A percentile compares a stretch with the other conserved stretches of the same genome.
These are phyloP conservation scores for Talaromyces marneffei DNA, from an alignment of 2,329 filamentous ascomycete species.

Conservation along the genomic window DNA sequence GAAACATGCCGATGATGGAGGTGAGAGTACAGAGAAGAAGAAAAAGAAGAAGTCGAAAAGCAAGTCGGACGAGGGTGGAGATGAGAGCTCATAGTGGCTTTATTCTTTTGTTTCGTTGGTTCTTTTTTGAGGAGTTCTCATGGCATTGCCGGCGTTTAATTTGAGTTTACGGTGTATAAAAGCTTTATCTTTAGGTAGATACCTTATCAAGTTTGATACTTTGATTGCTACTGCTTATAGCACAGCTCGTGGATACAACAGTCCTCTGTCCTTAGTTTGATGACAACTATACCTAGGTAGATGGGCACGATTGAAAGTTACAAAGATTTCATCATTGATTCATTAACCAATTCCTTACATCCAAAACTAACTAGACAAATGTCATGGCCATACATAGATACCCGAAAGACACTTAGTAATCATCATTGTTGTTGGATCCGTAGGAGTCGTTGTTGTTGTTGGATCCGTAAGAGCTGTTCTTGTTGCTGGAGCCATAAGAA, in stretches of 20 bases:
- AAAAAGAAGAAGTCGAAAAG: conserved; percentile 41
- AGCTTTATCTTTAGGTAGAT: conserved; percentile 5
- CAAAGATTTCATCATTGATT: neutral
- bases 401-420: neutral
- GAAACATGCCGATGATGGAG: conserved; percentile 29
- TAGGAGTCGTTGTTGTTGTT: conserved; percentile 3
- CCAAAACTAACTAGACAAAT: neutral
- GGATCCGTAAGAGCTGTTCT: neutral
- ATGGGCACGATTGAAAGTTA: no score
- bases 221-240: neutral
- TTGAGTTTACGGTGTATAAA: conserved; percentile 7
- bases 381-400: neutral
- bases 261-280: no score
- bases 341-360: neutral
- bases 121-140: neutral
- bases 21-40: conserved; percentile 59
- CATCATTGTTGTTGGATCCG: neutral
- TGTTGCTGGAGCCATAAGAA: neutral
- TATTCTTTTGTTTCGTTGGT: neutral
- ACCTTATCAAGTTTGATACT: conserved; percentile 2
- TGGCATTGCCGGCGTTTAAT: conserved; percentile 8
- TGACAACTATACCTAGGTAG: no score
- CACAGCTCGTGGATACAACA: no score
- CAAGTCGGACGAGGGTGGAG: conserved; percentile 20
- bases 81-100: neutral